Evolutionary conservation across 2,329 filamentous ascomycete species (phyloP).

Genomic region (Colletotrichum sp.): DNA sequence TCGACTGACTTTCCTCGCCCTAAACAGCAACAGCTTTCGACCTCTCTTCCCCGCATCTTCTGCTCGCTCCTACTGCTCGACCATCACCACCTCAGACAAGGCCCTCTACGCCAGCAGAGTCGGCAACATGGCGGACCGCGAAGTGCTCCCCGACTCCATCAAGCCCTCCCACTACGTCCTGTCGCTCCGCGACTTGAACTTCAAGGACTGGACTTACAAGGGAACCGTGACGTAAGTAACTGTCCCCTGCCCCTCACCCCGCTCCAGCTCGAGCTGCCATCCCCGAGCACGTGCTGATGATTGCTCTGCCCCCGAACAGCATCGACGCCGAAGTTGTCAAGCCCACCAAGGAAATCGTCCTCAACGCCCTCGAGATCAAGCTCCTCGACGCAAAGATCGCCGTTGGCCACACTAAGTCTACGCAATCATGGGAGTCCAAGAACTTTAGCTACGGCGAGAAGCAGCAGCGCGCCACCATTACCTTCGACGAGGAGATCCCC

Average conservation of each 20-base stretch:
- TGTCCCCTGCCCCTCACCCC: constrained; percentile 11
- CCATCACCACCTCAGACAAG: constrained; percentile 27
- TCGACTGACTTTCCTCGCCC: background rate
- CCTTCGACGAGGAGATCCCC: constrained; percentile 75
- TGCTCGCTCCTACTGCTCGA: constrained; percentile 24
- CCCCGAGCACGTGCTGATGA: background rate
- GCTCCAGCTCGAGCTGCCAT: background rate
- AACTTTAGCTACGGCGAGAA: constrained; percentile 81
- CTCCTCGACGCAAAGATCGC: constrained; percentile 69
- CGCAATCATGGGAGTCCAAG: constrained; percentile 63
- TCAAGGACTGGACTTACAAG: constrained; percentile 76
- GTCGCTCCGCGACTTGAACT: constrained; percentile 82
- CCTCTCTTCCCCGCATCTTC: constrained; percentile 4
- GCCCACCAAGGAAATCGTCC: constrained; percentile 75
- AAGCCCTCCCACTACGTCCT: constrained; percentile 88
- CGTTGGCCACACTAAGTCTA: constrained; percentile 61
- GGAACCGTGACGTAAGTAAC: constrained; percentile 69
- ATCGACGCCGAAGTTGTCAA: constrained; percentile 78
- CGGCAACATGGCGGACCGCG: constrained; percentile 60
- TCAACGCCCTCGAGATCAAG: constrained; percentile 88
- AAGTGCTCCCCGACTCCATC: constrained; percentile 67
- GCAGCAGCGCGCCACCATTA: constrained; percentile 81
- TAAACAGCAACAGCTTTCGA: background rate
- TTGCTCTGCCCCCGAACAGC: constrained; percentile 38
- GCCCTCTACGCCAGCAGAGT: constrained; percentile 27